Conservation (phyloP, 805 yeast genomes). For the Myxozyma neglecta region DNA sequence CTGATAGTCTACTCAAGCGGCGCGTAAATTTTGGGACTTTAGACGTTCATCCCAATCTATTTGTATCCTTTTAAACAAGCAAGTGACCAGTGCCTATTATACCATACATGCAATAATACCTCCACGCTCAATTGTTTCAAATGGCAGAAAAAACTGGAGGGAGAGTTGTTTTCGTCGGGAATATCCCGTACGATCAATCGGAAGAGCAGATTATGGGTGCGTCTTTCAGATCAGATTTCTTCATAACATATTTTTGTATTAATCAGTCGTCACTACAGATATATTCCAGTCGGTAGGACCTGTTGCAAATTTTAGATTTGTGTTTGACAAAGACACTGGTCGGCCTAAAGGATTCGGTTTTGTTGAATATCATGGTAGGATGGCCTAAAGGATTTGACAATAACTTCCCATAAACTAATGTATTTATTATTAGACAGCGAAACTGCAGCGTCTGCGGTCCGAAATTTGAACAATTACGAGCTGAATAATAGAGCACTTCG, state of each 20-base stretch:
- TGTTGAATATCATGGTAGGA: slow-evolving; percentile 64
- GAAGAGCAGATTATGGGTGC: slow-evolving; percentile 76
- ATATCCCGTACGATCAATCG: slow-evolving; percentile 89
- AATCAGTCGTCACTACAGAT: slow-evolving; percentile 42
- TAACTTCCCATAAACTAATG: too few species aligned
- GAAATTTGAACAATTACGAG: slow-evolving; percentile 77
- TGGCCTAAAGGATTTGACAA: neutral
- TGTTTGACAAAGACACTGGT: slow-evolving; percentile 87
- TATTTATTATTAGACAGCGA: slow-evolving; percentile 50
- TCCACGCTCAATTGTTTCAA: neutral
- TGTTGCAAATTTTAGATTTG: slow-evolving; percentile 67
- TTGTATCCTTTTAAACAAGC: neutral
- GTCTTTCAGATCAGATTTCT: neutral
- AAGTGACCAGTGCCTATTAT: too few species aligned
- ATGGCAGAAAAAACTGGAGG: slow-evolving; percentile 23
- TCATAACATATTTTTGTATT: neutral
- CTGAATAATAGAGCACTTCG: slow-evolving; percentile 70
- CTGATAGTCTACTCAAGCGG: neutral
- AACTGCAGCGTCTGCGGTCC: slow-evolving; percentile 86
- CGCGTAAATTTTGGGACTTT: neutral
- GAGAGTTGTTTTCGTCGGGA: slow-evolving; percentile 53
- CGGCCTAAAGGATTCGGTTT: slow-evolving; percentile 89
- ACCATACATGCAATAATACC: neutral
- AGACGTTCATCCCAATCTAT: neutral
- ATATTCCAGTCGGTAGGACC: slow-evolving; percentile 89